Evolutionary conservation across 306 rosid species (phyloP), one percentile per base, ranked within the genome.

Genomic region (Glycine soja): DNA sequence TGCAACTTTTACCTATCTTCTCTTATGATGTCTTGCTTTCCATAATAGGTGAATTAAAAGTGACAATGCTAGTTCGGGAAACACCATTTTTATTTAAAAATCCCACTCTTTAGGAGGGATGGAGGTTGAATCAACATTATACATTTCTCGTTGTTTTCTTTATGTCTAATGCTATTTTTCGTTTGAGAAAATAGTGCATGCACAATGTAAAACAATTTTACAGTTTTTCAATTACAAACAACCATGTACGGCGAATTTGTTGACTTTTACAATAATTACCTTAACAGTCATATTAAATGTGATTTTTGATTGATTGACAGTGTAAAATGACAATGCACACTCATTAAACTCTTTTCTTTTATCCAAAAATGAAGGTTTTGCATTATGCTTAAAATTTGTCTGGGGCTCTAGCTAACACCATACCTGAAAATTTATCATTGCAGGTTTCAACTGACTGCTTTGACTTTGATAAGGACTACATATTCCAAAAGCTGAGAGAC

Each of bases 401-500:
- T 24, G 6, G 36, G 24, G 24, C 38, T 78, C 47, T 43, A 16
- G 80, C 11, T 8, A 72, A 75, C 45, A 34, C 30, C 42, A 57
- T 16, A 3, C 24, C 46, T 9, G 50, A 38, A 74, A 32, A 12
- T 50, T 57, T 56, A 50, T 71, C 30, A 24, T 24, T 3, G 6
- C 91, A 95, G 99, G 95, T 76, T 82, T 82, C 93, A 54, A 76
- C 88, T 12, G 94, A 93, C 70, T 81, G 90, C 82, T 82, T 82
- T 80, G 74, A 81, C 72, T 89, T 89, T n/a, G 92, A 92, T 56
- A 86, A 88, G 70, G 95, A 92, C 8, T 75, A 74, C 16, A 77
- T 90, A 78, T 86, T 93, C 84, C 92, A 92, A 82, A 90, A 88
- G 88, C 87, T 95, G 75, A 88, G 91, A 80, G 96, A 93, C 64